Evolutionary conservation across 2,329 filamentous ascomycete species (phyloP), one percentile per base, ranked within the genome.

Genomic region (Sphaerulina populicola): DNA sequence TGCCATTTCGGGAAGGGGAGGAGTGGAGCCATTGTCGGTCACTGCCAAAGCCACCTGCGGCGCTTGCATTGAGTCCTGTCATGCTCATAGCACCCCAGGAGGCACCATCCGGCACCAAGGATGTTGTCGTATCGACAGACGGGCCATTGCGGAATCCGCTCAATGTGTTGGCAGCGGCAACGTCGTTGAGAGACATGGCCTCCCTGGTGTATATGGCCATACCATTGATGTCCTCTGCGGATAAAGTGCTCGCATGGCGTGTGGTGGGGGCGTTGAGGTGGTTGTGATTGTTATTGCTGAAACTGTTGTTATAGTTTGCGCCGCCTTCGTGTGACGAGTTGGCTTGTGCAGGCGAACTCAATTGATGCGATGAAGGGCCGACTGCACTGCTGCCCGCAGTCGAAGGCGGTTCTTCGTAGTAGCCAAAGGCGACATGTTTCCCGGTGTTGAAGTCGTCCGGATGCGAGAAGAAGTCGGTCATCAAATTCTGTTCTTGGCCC

Each of bases 381-480:
- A 33, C 21, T 9, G 10, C 35, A 30, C 46, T 36, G 18, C 12
- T 9, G 14, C 14, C 46, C 12, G 5, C 21, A 31, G 35, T 49
- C 31, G 46, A 18, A 4, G 46, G 18, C 10, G 46, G 39, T 15
- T 42, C 46, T 37, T 49, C 38, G n/a, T 49, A 49, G n/a, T 49
- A 49, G 11, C 46, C 46, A 23, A 49, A 49, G 7, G 46, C 46
- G 6, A 49, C 46, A 15, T 49, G 30, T 9, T 49, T 47, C 9
- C 44, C 46, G 18, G 18, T 18, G 23, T 29, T 53, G 46, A 53
- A 53, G 12, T 53, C 51, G 15, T 53, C 51, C 18, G 51, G 51
- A 36, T 53, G 51, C n/a, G 47, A 41, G 30, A 48, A 53, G 37
- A 53, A 53, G 33, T 44, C 47, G 30, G 47, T 48, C 29, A 53